phyloP scores from a whole-genome alignment of 108 stramenopile species.

The Nannochloropsis oceanica region DNA sequence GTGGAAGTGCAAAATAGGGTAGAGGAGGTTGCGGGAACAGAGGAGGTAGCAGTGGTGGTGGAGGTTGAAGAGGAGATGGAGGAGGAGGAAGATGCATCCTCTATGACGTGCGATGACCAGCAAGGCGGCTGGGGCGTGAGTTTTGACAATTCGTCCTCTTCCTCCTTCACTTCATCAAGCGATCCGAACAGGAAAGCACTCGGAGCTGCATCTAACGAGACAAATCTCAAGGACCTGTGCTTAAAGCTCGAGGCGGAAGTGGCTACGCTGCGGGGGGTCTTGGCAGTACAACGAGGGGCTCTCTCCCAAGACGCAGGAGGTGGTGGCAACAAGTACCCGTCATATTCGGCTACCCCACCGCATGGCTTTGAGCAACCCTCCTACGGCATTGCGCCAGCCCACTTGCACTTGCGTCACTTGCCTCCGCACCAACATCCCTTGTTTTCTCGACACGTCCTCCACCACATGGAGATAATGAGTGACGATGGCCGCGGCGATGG shows the following conservation, averaged over 20 bases:
- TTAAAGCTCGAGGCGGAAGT: slow-evolving; percentile 27
- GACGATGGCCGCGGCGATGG: slow-evolving; percentile 1
- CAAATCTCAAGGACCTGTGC: slow-evolving; percentile 23
- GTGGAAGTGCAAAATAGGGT: not conserved
- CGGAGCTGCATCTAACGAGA: slow-evolving; percentile 1
- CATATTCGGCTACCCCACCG: not conserved
- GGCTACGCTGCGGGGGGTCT: slow-evolving; percentile 9
- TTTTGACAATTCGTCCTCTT: no score
- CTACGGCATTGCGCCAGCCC: not conserved
- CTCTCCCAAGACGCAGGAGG: not conserved
- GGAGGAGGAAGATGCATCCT: not conserved
- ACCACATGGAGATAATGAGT: not conserved
- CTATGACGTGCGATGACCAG: not conserved
- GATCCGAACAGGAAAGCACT: not conserved
- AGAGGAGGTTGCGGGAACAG: not conserved
- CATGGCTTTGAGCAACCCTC: not conserved
- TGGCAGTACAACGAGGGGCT: not conserved
- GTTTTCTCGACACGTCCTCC: not conserved
- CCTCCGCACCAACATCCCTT: slow-evolving; percentile 1
- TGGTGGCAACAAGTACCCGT: not conserved
- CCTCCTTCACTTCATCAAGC: no score
- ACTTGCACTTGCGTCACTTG: not conserved
- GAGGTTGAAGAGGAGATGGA: not conserved
- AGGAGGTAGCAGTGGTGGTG: not conserved
- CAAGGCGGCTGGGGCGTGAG: not conserved